Conservation (phyloP, 179 eudicot genomes). For the Beta lomatogona region DNA sequence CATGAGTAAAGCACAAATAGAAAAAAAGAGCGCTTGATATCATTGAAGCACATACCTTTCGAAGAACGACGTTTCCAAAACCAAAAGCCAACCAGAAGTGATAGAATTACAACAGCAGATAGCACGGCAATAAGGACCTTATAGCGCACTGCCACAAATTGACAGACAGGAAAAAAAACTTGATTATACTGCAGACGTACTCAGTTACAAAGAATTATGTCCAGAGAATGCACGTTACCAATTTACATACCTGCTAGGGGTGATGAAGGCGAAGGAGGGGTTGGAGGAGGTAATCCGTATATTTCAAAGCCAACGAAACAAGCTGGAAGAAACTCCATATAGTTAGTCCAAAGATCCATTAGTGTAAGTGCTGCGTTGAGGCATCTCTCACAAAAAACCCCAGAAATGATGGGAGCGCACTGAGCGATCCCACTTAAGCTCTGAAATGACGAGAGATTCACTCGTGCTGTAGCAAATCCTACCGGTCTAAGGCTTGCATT, state of each 20-base stretch:
- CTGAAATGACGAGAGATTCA: background rate
- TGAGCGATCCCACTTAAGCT: slow-evolving; percentile 15
- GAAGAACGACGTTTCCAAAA: slow-evolving; percentile 21
- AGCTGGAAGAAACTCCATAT: slow-evolving; percentile 24
- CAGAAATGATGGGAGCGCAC: slow-evolving; percentile 30
- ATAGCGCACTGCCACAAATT: slow-evolving; percentile 5
- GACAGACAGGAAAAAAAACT: background rate
- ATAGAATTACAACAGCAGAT: slow-evolving; percentile 3
- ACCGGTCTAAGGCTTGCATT: slow-evolving; percentile 12
- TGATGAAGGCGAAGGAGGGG: background rate
- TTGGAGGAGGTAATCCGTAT: slow-evolving; percentile 11
- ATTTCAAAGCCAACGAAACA: slow-evolving; percentile 27
- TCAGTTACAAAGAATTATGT: background rate
- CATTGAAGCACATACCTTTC: background rate
- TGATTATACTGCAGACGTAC: background rate
- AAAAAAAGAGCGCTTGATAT: background rate
- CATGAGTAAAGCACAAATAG: background rate
- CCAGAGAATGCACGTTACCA: background rate
- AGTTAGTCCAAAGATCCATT: slow-evolving; percentile 21
- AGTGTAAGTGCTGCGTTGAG: slow-evolving; percentile 14
- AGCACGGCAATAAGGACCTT: slow-evolving; percentile 10
- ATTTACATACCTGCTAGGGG: slow-evolving; percentile 16
- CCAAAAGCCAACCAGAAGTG: slow-evolving; percentile 24
- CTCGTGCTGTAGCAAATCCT: slow-evolving; percentile 21
- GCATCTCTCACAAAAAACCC: slow-evolving; percentile 19